Conservation (phyloP, 345 rosid genomes). For the Citrus mangshanensis region DNA sequence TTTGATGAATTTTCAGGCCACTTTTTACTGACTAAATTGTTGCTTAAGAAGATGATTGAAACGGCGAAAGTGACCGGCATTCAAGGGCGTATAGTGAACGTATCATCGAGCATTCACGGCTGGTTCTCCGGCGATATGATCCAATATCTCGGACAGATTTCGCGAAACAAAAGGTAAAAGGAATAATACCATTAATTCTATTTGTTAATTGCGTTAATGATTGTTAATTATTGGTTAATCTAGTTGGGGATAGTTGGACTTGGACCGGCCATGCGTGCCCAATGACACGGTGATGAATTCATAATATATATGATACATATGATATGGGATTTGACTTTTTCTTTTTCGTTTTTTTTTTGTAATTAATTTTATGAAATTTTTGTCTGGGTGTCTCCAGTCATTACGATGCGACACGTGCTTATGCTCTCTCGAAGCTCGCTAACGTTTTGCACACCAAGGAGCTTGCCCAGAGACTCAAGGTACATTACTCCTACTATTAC, state of each 20-base stretch:
- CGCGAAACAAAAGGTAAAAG: conserved; percentile 57
- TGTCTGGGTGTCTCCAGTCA: conserved; percentile 40
- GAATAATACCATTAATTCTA: not conserved
- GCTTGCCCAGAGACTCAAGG: conserved; percentile 79
- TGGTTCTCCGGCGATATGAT: conserved; percentile 87
- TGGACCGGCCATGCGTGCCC: not conserved
- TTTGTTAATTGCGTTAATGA: not conserved
- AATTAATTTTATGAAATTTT: not conserved
- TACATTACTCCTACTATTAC: conserved; percentile 1
- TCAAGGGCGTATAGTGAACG: conserved; percentile 84
- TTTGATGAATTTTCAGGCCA: conserved; percentile 50
- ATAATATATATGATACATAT: not conserved
- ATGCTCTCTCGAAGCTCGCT: conserved; percentile 98
- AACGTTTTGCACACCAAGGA: conserved; percentile 95
- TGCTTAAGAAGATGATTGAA: conserved; percentile 64
- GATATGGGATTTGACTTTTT: conserved; percentile 26
- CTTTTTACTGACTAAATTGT: conserved; percentile 69
- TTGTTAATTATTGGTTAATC: not conserved
- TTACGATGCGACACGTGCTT: conserved; percentile 95
- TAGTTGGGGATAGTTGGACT: too few relatives aligned
- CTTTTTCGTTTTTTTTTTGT: not conserved
- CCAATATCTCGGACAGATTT: conserved; percentile 64
- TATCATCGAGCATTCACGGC: conserved; percentile 77
- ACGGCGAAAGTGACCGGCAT: conserved; percentile 65
- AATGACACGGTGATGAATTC: not conserved